Conservation (phyloP, 495 filamentous ascomycete genomes). For the Penicillium lagena region DNA sequence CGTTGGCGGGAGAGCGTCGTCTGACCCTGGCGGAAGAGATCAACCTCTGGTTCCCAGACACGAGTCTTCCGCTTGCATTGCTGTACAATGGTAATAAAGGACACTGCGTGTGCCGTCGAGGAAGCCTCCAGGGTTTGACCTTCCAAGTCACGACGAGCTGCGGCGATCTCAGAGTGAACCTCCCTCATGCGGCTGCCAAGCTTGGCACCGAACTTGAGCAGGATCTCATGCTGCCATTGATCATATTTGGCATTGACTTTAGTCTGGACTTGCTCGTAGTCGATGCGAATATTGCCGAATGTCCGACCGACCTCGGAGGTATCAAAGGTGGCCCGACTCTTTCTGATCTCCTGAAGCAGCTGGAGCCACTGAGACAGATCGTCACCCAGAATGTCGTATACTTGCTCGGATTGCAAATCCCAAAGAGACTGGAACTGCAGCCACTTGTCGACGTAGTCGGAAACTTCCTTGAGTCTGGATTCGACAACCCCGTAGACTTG, state of each 20-base stretch:
- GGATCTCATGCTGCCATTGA: slow-evolving; percentile 97
- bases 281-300: slow-evolving; percentile 89
- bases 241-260: slow-evolving; percentile 99
- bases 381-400: slow-evolving; percentile 86
- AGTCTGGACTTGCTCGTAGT: slow-evolving; percentile 96
- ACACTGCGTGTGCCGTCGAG: slow-evolving; percentile 91
- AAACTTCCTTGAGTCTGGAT: slow-evolving; percentile 65
- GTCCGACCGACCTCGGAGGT: slow-evolving; percentile 84
- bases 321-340: slow-evolving; percentile 89
- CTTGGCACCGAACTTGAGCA: slow-evolving; percentile 81
- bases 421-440: slow-evolving; percentile 97
- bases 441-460: slow-evolving; percentile 90
- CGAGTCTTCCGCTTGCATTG: slow-evolving; percentile 89
- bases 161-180: slow-evolving; percentile 80
- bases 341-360: slow-evolving; percentile 88
- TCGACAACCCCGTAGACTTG: slow-evolving; percentile 78
- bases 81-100: slow-evolving; percentile 97
- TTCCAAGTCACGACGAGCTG: slow-evolving; percentile 81
- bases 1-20: slow-evolving; percentile 82
- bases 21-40: slow-evolving; percentile 90
- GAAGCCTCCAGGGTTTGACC: slow-evolving; percentile 83
- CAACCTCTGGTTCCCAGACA: slow-evolving; percentile 90
- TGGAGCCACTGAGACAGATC: slow-evolving; percentile 90
- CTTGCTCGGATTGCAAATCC: slow-evolving; percentile 93
- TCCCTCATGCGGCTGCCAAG: slow-evolving; percentile 89